These are phyloP conservation scores for Myxozyma mucilagina DNA, from an alignment of 805 yeast species.

Conservation along the genomic window DNA sequence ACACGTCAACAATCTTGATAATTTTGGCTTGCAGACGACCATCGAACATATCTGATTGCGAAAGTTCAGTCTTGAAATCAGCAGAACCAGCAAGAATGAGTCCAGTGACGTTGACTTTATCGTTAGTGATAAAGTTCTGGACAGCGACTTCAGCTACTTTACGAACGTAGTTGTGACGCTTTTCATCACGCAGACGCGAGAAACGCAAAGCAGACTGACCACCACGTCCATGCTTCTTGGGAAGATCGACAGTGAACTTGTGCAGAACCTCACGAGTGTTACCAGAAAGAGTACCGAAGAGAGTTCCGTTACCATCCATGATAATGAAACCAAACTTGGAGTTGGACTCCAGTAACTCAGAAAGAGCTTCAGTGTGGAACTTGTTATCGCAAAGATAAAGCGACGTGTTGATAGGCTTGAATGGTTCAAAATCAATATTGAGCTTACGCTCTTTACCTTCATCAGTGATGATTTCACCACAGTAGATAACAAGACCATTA, in stretches of 20 bases:
- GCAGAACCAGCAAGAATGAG: slow-evolving; percentile 98
- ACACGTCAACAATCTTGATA: slow-evolving; percentile 90
- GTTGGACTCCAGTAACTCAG: slow-evolving; percentile 91
- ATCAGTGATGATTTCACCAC: slow-evolving; percentile 97
- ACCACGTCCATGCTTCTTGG: slow-evolving; percentile 99
- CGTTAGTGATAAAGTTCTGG: slow-evolving; percentile 91
- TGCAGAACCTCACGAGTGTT: slow-evolving; percentile 95
- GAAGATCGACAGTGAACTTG: slow-evolving; percentile 95
- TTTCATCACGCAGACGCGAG: slow-evolving; percentile 97
- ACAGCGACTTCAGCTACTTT: slow-evolving; percentile 98
- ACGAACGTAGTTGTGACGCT: slow-evolving; percentile 97
- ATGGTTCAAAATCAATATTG: slow-evolving; percentile 96
- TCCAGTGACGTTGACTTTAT: slow-evolving; percentile 92
- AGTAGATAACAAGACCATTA: slow-evolving; percentile 92
- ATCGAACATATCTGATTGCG: slow-evolving; percentile 91
- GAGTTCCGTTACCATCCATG: slow-evolving; percentile 99
- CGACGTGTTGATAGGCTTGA: slow-evolving; percentile 98
- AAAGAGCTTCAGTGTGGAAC: slow-evolving; percentile 95
- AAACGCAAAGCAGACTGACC: slow-evolving; percentile 99
- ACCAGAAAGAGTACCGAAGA: slow-evolving; percentile 93
- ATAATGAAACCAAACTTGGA: slow-evolving; percentile 96
- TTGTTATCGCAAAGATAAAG: slow-evolving; percentile 94
- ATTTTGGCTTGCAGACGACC: slow-evolving; percentile 82
- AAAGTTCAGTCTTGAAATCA: slow-evolving; percentile 93
- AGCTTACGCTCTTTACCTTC: slow-evolving; percentile 98